phyloP scores from a whole-genome alignment of 2,329 filamentous ascomycete species.

The Dothistroma pini region DNA sequence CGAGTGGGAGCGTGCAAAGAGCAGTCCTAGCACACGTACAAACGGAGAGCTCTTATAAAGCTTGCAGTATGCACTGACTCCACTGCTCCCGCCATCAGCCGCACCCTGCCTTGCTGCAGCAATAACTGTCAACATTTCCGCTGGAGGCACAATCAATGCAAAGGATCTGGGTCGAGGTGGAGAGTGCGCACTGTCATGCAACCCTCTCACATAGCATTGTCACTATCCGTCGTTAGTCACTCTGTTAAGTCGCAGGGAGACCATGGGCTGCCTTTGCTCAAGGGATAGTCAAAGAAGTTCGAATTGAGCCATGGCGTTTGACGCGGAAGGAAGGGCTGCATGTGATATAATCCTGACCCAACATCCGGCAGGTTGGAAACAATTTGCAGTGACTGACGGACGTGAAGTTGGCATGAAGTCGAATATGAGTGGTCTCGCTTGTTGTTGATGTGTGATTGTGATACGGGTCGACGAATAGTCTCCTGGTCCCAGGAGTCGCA shows the following conservation, averaged over 20 bases:
- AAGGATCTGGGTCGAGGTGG: background rate
- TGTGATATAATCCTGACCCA: constrained; percentile 1
- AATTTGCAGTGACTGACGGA: background rate
- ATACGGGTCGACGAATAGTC: constrained; percentile 3
- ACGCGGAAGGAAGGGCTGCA: constrained; percentile 1
- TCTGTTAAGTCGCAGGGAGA: background rate
- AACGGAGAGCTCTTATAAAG: constrained; percentile 10
- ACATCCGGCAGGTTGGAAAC: background rate
- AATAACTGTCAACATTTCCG: background rate
- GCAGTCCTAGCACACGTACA: constrained; percentile 1
- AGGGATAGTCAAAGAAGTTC: constrained; percentile 11
- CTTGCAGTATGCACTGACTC: background rate
- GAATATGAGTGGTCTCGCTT: background rate
- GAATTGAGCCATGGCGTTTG: constrained; percentile 14
- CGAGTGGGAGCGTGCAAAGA: constrained; percentile 9
- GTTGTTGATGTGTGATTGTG: background rate
- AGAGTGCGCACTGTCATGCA: background rate
- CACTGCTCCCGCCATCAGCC: background rate
- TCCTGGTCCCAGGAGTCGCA: background rate
- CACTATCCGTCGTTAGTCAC: constrained; percentile 1
- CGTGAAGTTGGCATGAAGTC: background rate
- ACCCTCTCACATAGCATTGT: constrained; percentile 5
- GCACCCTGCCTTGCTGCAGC: constrained; percentile 1
- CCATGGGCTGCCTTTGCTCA: constrained; percentile 2
- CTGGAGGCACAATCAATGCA: constrained; percentile 6